These are phyloP conservation scores for Stylosanthes scabra DNA, from an alignment of 331 rosid genomes.

Conservation along the genomic window DNA sequence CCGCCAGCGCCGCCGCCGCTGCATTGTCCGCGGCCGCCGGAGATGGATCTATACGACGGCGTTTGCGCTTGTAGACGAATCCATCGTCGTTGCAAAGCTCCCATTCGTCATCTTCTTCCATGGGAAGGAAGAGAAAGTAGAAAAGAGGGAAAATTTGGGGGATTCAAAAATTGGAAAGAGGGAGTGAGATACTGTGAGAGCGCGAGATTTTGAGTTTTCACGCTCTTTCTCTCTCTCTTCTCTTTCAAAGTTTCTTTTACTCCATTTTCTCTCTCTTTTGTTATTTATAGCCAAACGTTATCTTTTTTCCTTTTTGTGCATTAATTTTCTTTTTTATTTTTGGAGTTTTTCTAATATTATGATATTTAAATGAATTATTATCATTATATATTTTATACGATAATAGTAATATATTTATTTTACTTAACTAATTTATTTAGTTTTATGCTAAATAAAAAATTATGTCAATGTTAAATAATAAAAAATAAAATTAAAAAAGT, in stretches of 20 bases:
- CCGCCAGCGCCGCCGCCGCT: not conserved
- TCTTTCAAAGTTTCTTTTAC: not conserved
- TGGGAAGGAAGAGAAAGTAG: slow-evolving; percentile 1
- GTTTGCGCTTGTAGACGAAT: slow-evolving; percentile 80
- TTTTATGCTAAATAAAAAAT: no score
- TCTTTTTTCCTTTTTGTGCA: not conserved
- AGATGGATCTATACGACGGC: slow-evolving; percentile 54
- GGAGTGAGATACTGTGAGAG: not conserved
- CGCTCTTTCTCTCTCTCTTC: not conserved
- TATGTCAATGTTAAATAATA: no score
- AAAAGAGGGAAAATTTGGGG: not conserved
- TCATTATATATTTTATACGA: no score
- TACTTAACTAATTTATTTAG: no score
- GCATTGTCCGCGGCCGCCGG: slow-evolving; percentile 12
- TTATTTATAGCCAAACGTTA: not conserved
- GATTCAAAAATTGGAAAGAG: slow-evolving; percentile 32
- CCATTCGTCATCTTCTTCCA: slow-evolving; percentile 77
- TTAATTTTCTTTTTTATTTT: not conserved
- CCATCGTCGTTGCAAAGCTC: slow-evolving; percentile 84
- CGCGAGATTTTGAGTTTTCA: slow-evolving; percentile 40
- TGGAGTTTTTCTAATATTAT: not conserved
- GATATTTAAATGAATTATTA: no score
- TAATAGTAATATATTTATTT: no score
- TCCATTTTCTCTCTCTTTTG: not conserved
- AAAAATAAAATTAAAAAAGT: no score